phyloP scores from a whole-genome alignment of 2,329 filamentous ascomycete genomes.

The Alternaria viburni region DNA sequence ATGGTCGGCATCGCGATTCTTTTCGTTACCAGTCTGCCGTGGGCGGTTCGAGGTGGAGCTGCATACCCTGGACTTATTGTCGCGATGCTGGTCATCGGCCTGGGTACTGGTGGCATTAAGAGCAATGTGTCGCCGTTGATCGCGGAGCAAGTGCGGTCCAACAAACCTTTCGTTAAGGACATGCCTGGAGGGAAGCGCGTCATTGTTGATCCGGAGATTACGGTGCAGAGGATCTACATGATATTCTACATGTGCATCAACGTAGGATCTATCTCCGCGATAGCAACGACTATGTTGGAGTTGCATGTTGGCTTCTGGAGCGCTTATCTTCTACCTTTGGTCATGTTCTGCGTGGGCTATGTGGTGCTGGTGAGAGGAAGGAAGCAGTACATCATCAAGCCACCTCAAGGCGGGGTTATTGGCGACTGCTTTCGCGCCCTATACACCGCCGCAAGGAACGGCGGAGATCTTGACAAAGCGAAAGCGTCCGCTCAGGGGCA shows the following conservation, averaged over 20 bases:
- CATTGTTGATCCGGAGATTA: constrained; percentile 54
- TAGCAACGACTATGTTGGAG: constrained; percentile 75
- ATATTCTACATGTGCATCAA: constrained; percentile 78
- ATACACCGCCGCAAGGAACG: constrained; percentile 61
- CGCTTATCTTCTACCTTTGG: constrained; percentile 68
- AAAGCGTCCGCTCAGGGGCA: constrained; percentile 62
- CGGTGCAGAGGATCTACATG: constrained; percentile 58
- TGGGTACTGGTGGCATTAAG: constrained; percentile 83
- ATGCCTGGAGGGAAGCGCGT: constrained; percentile 49
- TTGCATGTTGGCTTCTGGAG: constrained; percentile 73
- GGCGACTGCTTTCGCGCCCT: constrained; percentile 62
- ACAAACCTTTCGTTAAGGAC: constrained; percentile 49
- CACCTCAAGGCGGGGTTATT: constrained; percentile 48
- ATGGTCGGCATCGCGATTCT: constrained; percentile 71
- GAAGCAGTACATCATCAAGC: constrained; percentile 46
- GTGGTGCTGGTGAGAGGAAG: constrained; percentile 53
- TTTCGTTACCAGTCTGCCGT: constrained; percentile 68
- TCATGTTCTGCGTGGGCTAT: constrained; percentile 70
- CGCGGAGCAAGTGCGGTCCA: constrained; percentile 56
- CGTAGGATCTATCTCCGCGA: constrained; percentile 70
- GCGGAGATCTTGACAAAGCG: constrained; percentile 63
- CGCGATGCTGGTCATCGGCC: constrained; percentile 71
- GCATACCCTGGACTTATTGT: constrained; percentile 69
- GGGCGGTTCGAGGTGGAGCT: constrained; percentile 65
- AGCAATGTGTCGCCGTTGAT: constrained; percentile 69